A percentile compares a stretch with the other conserved stretches of the same genome.
Conservation (phyloP, 2,329 filamentous ascomycete species). For the Aspergillus pseudoterreus region DNA sequence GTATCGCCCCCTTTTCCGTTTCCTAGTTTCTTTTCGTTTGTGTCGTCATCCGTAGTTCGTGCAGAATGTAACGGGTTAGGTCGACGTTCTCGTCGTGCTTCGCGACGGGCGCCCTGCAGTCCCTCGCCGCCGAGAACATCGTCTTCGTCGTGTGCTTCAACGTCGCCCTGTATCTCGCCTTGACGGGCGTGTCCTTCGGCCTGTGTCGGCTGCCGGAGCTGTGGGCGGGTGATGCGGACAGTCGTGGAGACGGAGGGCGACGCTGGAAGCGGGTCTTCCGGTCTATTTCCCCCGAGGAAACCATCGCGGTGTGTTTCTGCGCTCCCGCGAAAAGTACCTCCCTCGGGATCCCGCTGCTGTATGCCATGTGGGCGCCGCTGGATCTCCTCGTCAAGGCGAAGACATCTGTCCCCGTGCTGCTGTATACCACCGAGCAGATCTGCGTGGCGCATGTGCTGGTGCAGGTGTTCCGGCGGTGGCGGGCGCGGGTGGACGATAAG, state of each 20-base stretch:
- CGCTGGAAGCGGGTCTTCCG: conserved; percentile 24
- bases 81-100: conserved; percentile 48
- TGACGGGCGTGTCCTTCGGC: conserved; percentile 56
- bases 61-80: background rate
- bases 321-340: conserved; percentile 70
- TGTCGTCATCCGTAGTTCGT: background rate
- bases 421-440: conserved; percentile 40
- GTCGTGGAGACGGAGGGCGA: background rate
- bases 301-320: conserved; percentile 69
- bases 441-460: conserved; percentile 39
- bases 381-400: conserved; percentile 34
- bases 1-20: conserved; percentile 32
- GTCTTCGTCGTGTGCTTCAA: conserved; percentile 67
- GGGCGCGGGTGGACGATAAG: conserved; percentile 10
- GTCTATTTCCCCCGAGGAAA: conserved; percentile 54
- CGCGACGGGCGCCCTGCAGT: conserved; percentile 58
- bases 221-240: too few relatives aligned
- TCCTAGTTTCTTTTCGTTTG: background rate
- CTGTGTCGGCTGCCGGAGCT: conserved; percentile 40
- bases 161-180: conserved; percentile 60
- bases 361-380: conserved; percentile 56
- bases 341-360: conserved; percentile 64
- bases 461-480: conserved; percentile 32
- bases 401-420: conserved; percentile 35
- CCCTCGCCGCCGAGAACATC: conserved; percentile 57